Percentiles rank a stretch among this genome's conserved stretches.
Evolutionary conservation across 495 filamentous ascomycete species (phyloP).

Genomic region (Endocarpon pusillum): DNA sequence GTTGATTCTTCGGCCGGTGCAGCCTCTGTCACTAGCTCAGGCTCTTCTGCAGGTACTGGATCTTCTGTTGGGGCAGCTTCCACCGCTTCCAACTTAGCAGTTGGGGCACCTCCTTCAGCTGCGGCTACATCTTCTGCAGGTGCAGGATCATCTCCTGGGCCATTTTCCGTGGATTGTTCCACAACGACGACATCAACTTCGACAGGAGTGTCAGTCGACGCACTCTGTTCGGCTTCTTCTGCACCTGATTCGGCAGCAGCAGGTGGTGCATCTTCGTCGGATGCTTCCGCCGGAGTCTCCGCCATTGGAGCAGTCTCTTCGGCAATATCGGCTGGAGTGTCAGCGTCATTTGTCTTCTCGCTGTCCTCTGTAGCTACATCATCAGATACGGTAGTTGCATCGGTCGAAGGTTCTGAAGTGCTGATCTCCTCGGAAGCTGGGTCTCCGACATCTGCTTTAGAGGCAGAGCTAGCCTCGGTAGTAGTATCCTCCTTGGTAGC

Average conservation of each 20-base stretch:
- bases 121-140: constrained; percentile 6
- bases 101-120: neutral
- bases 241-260: neutral
- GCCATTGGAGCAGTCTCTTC: neutral
- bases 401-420: no score
- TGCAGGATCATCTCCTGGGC: constrained; percentile 3
- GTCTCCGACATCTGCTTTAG: no score
- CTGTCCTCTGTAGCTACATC: neutral
- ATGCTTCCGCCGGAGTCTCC: neutral
- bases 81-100: neutral
- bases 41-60: constrained; percentile 2
- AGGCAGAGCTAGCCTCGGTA: no score
- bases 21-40: constrained; percentile 2
- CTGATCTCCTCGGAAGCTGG: neutral
- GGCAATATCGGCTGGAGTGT: neutral
- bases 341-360: neutral
- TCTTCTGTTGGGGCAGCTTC: constrained; percentile 7
- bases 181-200: neutral
- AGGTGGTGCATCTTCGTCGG: constrained; percentile 1
- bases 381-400: neutral
- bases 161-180: constrained; percentile 1
- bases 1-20: constrained; percentile 5
- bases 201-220: neutral
- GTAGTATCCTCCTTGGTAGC: constrained; percentile 1
- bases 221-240: neutral